Evolutionary conservation across 108 stramenopile genomes (phyloP), one percentile per base, ranked within the genome.

Genomic region (Skeletonema menzelii): DNA sequence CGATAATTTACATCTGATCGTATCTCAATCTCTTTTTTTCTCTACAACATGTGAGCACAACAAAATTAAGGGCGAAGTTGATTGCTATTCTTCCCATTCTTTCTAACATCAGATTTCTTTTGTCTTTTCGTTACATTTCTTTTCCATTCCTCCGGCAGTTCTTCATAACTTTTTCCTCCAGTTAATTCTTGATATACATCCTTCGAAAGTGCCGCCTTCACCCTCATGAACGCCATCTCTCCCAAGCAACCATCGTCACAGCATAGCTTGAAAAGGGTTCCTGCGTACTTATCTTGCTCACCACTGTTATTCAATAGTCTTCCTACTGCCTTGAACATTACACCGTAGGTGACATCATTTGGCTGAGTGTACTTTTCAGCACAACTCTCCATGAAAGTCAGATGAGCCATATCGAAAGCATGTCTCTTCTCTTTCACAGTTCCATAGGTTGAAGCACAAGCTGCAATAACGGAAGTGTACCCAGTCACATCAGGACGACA

Each of bases 321-420:
- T 15, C 83, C 80, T 27, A 84, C 84, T 22, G 86, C 87, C 59
- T 90, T 91, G 49, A 94, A 71, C 86, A 94, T 88, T 53, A 87
- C 75, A 35, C 90, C 93, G 56, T 94, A 94, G 10, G 91, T 91
- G 0, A 94, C 88, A 69, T 91, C 88, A 72, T 91, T 94, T 11
- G 91, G 88, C 6, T 59, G 63, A 47, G 26, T 81, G 63, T 19
- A 85, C 77, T 59, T 49, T 22, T 56, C 59, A 37, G 30, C 32
- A 47, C 80, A 81, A 19, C 85, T 61, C 62, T 88, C 75, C 73
- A 87, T 82, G 63, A 87, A 86, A 32, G 89, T 89, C 32, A 61
- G 55, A 34, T 87, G 75, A 2, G 92, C 90, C 40, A 88, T 66
- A 30, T 88, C 75, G 70, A 91, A 91, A 0, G 92, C 86, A 6